A percentile compares a stretch with the other conserved stretches of the same genome.
Evolutionary conservation across 2,329 filamentous ascomycete species (phyloP).

Genomic region (Nannizzia gypsea): DNA sequence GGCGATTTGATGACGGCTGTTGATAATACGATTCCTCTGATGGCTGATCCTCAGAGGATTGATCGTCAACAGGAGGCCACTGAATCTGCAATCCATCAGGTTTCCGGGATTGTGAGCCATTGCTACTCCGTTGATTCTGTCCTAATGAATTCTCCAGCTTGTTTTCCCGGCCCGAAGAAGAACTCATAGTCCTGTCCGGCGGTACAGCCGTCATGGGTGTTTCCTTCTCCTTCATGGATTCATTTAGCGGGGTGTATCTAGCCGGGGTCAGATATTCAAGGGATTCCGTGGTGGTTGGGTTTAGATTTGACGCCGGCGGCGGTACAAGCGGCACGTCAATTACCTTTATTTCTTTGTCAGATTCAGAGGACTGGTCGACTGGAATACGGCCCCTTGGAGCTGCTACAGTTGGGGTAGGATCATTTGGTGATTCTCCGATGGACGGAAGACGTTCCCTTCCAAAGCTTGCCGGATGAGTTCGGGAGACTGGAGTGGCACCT

Average conservation of each 20-base stretch:
- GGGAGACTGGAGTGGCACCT: slow-evolving; percentile 57
- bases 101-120: slow-evolving; percentile 62
- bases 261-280: slow-evolving; percentile 34
- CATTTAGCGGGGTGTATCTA: slow-evolving; percentile 34
- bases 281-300: slow-evolving; percentile 23
- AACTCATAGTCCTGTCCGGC: slow-evolving; percentile 33
- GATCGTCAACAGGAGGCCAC: slow-evolving; percentile 29
- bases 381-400: slow-evolving; percentile 33
- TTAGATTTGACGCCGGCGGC: slow-evolving; percentile 19
- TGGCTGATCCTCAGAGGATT: neutral
- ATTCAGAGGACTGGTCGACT: slow-evolving; percentile 39
- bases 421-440: slow-evolving; percentile 57
- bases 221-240: slow-evolving; percentile 27
- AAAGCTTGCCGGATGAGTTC: slow-evolving; percentile 50
- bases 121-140: slow-evolving; percentile 44
- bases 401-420: slow-evolving; percentile 36
- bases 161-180: slow-evolving; percentile 3
- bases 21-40: slow-evolving; percentile 1
- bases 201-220: slow-evolving; percentile 54
- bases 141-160: slow-evolving; percentile 29
- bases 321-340: slow-evolving; percentile 20
- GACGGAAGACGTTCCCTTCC: slow-evolving; percentile 58
- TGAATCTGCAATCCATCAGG: slow-evolving; percentile 62
- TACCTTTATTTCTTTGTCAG: slow-evolving; percentile 28
- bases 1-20: slow-evolving; percentile 1